Evolutionary conservation across 2,329 filamentous ascomycete genomes (phyloP), one percentile per base, ranked within the genome.

Genomic region (Alternaria solani): DNA sequence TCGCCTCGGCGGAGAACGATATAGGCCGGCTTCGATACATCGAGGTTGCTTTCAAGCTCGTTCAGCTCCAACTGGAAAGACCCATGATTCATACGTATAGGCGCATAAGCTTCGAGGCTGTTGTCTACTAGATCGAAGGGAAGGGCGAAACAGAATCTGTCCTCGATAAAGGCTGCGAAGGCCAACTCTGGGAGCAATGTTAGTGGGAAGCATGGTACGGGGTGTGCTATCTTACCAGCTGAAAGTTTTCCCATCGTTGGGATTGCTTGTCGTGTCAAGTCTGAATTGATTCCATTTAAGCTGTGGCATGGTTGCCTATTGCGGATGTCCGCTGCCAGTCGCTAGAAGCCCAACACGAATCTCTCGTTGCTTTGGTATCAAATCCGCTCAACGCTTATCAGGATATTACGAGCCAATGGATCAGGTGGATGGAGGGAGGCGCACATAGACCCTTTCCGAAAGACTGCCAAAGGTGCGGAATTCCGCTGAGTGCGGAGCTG

Each of bases 1-100:
- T 51, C 28, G 32, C 63, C 30, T 11, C 64, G 65, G 12, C 70
- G 69, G 0, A 74, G 28, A 16, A 74, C 12, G 3, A 75, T 49
- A 42, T 69, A 75, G 4, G 70, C 53, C 7, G 69, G 51, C 25
- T 26, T 64, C 30, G 53, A 65, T 5, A 57, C 47, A 46, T 47
- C 49, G 14, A 75, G 62, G 1, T 65, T 28, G 14, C 51, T 34
- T 2, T 73, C 66, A 5, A 75, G 54, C 12, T 56, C 57, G 30
- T 69, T 65, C 9, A 75, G 51, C 32, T 49, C 20, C 23, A 49
- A 6, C 55, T 71, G 69, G 30, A 65, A 67, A 1, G 51, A 65
- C 5, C 20, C 11, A 26, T 38, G 30, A 14, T 12, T 26, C 8
- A 25, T 20, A 36, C 46, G 46, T 34, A 49, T 38, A 36, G 46